A percentile compares a stretch with the other conserved stretches of the same genome.
Evolutionary conservation across 2,329 filamentous ascomycete genomes (phyloP).

Genomic region (Akanthomyces dipterigenus): DNA sequence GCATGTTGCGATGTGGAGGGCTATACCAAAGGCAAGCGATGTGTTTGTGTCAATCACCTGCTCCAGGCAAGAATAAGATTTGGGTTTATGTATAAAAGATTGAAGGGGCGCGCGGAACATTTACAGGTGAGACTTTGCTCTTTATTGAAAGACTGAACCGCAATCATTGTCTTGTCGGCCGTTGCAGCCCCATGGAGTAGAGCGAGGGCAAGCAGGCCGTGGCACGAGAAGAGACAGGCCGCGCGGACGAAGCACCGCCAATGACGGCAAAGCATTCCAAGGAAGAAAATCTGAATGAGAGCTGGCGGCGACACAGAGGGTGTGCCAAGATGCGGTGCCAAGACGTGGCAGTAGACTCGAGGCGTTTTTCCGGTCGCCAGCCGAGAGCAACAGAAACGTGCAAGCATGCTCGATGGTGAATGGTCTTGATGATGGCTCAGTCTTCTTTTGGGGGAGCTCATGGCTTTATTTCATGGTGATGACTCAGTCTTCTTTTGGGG

Average conservation of each 20-base stretch:
- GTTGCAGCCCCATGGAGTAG: background rate
- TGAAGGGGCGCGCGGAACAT: too few species aligned
- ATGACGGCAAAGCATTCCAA: background rate
- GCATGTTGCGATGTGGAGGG: too few species aligned
- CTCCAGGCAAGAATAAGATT: background rate
- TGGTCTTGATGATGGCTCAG: background rate
- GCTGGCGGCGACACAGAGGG: background rate
- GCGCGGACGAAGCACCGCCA: background rate
- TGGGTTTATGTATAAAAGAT: too few species aligned
- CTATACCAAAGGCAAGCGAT: too few species aligned
- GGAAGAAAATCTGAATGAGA: background rate
- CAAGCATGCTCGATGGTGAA: background rate
- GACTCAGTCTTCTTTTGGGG: too few species aligned
- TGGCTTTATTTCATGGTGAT: background rate
- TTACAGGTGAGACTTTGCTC: too few species aligned
- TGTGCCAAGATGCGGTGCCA: conserved; percentile 1
- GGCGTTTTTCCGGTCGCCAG: background rate
- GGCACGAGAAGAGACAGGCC: too few species aligned
- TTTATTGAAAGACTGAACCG: too few species aligned
- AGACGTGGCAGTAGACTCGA: background rate
- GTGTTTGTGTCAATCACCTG: too few species aligned
- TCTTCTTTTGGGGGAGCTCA: background rate
- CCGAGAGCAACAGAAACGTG: background rate
- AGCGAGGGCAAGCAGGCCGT: background rate
- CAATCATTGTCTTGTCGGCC: background rate